These are phyloP conservation scores for Crepidotus sp. DNA, from an alignment of 1,284 basidiomycete genomes.

Conservation along the genomic window DNA sequence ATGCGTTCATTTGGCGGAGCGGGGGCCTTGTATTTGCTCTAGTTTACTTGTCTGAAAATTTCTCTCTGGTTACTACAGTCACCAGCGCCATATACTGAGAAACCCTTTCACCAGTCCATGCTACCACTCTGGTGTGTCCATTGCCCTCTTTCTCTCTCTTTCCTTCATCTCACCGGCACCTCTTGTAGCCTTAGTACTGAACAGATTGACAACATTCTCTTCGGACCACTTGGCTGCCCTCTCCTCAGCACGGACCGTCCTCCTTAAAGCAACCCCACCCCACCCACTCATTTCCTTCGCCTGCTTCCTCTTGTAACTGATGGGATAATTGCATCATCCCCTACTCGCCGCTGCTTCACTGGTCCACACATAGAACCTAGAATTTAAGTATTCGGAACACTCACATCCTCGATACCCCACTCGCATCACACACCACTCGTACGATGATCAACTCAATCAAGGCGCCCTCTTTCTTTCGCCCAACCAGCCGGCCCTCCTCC, in stretches of 20 bases:
- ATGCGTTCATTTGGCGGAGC: too few relatives aligned
- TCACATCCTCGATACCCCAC: neutral
- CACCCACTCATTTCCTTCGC: constrained; percentile 15
- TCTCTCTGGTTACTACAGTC: neutral
- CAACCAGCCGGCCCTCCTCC: constrained; percentile 53
- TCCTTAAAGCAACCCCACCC: constrained; percentile 45
- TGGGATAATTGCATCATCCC: constrained; percentile 53
- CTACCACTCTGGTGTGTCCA: constrained; percentile 28
- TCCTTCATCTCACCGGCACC: constrained; percentile 20
- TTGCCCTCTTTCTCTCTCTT: neutral
- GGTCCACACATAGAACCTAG: constrained; percentile 23
- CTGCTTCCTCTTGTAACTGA: constrained; percentile 30
- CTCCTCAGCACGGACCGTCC: constrained; percentile 66
- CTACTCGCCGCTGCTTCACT: constrained; percentile 19
- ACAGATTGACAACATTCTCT: constrained; percentile 50
- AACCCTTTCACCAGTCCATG: constrained; percentile 34
- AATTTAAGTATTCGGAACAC: constrained; percentile 15
- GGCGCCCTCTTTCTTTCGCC: constrained; percentile 56
- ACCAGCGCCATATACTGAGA: neutral
- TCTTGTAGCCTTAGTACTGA: constrained; percentile 33
- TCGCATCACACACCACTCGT: constrained; percentile 2
- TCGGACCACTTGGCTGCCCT: constrained; percentile 51
- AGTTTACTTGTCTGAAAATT: neutral
- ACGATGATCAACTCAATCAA: constrained; percentile 55
- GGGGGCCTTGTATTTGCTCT: neutral